Evolutionary conservation across 2,329 filamentous ascomycete genomes (phyloP), one percentile per base, ranked within the genome.

Genomic region (Ophiocordyceps polyrhachis-furcata): DNA sequence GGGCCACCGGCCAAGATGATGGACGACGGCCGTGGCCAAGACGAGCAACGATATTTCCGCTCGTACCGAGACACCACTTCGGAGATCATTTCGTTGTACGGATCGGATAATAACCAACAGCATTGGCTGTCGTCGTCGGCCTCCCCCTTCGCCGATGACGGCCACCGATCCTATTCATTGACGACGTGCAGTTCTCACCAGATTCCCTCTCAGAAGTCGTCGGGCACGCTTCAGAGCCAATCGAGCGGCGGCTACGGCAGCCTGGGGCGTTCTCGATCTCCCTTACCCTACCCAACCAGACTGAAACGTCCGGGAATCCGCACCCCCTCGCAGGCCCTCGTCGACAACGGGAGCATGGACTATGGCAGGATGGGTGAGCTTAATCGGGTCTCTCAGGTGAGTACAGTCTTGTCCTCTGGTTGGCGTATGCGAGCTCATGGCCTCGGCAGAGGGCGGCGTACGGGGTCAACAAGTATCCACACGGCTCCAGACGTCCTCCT

Each of bases 261-360:
- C 28, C 52, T 68, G 43, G 71, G 73, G 50, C 64, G 72, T n/a
- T 70, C 73, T 42, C 65, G 71, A 28, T 76, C 74, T 20, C 73
- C 74, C 1, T 76, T 72, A 48, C 71, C 71, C 20, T 76, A 77
- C 47, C 73, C 73, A 23, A 69, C 72, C 41, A 68, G 73, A 17
- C 57, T 76, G 31, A 74, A 67, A 53, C 67, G 73, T 19, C 71
- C 71, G 17, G 70, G 70, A 4, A 59, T 69, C 35, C 62, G 67
- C 40, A 63, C 70, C 41, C 58, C 64, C 25, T 74, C 70, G 13
- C 70, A 69, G 14, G 67, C 68, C 42, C 53, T 71, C 44, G 66
- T 66, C 5, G 66, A 70, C 47, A 64, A 62, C 48, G 68, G 69
- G 8, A 55, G 52, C 41, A 55, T 71, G 43, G 69, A 72, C 52